phyloP scores from a whole-genome alignment of 2,329 filamentous ascomycete species.

The Trichoderma sp. region DNA sequence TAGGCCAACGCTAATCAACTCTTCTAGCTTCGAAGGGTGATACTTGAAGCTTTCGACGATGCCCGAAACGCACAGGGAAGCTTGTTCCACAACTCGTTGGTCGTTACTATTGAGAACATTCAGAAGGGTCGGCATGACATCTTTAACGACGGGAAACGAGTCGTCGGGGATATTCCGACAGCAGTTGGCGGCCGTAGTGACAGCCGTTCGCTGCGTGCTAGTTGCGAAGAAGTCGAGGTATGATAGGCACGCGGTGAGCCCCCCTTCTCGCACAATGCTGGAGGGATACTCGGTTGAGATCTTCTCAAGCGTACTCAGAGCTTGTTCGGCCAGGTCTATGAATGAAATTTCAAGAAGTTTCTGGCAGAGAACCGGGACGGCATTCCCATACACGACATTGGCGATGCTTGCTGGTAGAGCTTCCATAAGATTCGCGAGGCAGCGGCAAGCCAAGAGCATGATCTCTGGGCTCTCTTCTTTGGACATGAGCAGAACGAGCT shows the following conservation, averaged over 20 bases:
- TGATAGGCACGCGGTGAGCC: slow-evolving; percentile 89
- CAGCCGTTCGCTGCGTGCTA: slow-evolving; percentile 91
- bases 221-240: slow-evolving; percentile 98
- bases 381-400: slow-evolving; percentile 95
- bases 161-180: slow-evolving; percentile 95
- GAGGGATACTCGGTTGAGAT: slow-evolving; percentile 95
- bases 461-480: slow-evolving; percentile 95
- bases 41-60: slow-evolving; percentile 97
- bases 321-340: slow-evolving; percentile 96
- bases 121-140: slow-evolving; percentile 94
- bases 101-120: slow-evolving; percentile 90
- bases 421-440: slow-evolving; percentile 96
- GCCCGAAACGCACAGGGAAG: slow-evolving; percentile 88
- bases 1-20: slow-evolving; percentile 84
- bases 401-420: slow-evolving; percentile 87
- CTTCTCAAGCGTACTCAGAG: slow-evolving; percentile 92
- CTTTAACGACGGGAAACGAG: slow-evolving; percentile 83
- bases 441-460: slow-evolving; percentile 94
- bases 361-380: slow-evolving; percentile 89
- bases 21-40: slow-evolving; percentile 81
- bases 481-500: slow-evolving; percentile 87
- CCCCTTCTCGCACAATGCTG: slow-evolving; percentile 92
- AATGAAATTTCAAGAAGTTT: slow-evolving; percentile 95
- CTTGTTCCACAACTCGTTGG: slow-evolving; percentile 95
- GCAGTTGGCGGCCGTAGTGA: slow-evolving; percentile 96